A percentile compares a stretch with the other conserved stretches of the same genome.
Conservation (phyloP, 2,329 filamentous ascomycete species). For the Cadophora luteo-olivacea region DNA sequence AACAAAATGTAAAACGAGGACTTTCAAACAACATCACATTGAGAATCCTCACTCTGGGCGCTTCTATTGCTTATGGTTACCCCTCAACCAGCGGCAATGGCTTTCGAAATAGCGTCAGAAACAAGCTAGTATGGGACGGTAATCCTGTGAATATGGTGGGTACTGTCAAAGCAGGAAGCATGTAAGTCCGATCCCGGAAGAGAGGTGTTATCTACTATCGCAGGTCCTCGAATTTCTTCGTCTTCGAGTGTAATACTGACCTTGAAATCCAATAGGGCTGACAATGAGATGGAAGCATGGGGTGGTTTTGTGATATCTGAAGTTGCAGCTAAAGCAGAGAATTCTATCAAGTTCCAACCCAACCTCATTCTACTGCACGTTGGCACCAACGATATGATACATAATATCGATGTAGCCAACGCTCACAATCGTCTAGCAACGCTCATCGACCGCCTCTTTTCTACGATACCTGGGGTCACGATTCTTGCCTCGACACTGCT, state of each 20-base stretch:
- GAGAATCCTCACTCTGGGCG: constrained; percentile 20
- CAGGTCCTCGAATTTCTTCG: neutral
- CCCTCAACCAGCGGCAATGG: constrained; percentile 17
- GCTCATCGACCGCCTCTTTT: constrained; percentile 12
- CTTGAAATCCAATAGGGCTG: neutral
- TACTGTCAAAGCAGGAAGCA: constrained; percentile 9
- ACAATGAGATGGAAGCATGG: constrained; percentile 15
- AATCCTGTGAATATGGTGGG: constrained; percentile 19
- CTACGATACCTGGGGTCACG: constrained; percentile 14
- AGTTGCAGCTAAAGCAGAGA: constrained; percentile 10
- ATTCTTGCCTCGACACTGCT: constrained; percentile 20
- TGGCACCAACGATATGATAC: constrained; percentile 21
- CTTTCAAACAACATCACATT: constrained; percentile 10
- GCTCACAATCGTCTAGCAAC: constrained; percentile 13
- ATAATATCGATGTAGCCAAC: constrained; percentile 3
- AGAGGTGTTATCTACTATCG: neutral
- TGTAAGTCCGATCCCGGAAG: neutral
- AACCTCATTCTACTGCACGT: constrained; percentile 18
- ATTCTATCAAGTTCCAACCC: constrained; percentile 9
- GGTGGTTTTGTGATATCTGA: constrained; percentile 11
- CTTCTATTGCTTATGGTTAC: constrained; percentile 19
- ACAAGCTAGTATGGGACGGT: constrained; percentile 13
- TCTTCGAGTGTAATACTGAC: neutral
- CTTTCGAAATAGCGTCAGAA: constrained; percentile 12
- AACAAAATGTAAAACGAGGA: neutral